Percentiles rank a stretch among this genome's conserved stretches.
These are phyloP conservation scores for Trichoderma polysporum DNA, from an alignment of 2,329 filamentous ascomycete genomes.

Conservation along the genomic window DNA sequence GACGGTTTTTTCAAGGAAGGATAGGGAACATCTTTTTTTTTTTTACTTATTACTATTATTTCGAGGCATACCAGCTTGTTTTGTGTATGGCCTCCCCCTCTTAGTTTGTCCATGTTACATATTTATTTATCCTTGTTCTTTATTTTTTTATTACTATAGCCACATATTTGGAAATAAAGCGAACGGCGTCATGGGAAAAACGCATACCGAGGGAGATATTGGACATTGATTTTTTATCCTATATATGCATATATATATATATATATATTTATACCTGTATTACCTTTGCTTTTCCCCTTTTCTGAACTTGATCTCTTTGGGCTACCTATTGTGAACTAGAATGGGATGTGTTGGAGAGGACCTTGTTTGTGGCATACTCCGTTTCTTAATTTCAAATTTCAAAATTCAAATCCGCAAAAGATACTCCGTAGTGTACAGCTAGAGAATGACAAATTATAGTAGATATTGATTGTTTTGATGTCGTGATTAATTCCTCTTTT, in stretches of 20 bases:
- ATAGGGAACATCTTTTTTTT: background rate
- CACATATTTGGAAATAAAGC: constrained; percentile 16
- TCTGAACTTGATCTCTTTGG: too few relatives aligned
- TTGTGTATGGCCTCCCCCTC: background rate
- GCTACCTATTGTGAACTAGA: background rate
- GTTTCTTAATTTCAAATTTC: too few relatives aligned
- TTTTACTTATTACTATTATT: background rate
- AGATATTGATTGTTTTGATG: too few relatives aligned
- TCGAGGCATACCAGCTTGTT: background rate
- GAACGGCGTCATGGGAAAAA: constrained; percentile 9
- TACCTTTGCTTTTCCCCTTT: background rate
- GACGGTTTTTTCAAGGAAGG: background rate
- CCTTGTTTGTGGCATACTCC: background rate
- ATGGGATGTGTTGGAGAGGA: background rate
- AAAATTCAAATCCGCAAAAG: too few relatives aligned
- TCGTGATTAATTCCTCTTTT: too few relatives aligned
- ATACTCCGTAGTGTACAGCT: too few relatives aligned
- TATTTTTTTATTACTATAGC: background rate
- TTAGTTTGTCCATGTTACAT: background rate
- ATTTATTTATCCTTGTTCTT: background rate
- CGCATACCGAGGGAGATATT: background rate
- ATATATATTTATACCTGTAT: background rate
- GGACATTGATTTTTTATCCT: background rate
- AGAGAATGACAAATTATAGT: too few relatives aligned
- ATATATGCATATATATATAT: background rate